Conservation (phyloP, 495 filamentous ascomycete genomes). For the Aspergillus avenaceus region DNA sequence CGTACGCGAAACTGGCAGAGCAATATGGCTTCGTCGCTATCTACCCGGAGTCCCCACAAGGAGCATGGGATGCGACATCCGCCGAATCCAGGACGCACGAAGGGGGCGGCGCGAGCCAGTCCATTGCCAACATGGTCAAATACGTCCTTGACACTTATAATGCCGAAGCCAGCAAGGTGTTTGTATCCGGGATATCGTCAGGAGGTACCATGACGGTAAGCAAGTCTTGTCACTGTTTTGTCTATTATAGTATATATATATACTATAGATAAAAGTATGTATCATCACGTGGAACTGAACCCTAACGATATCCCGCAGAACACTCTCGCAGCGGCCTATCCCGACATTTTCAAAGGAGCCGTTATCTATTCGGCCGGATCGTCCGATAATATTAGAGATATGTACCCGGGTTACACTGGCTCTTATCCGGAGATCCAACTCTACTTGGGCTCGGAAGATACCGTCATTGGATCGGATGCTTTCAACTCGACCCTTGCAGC, state of each 20-base stretch:
- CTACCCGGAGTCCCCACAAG: too few relatives aligned
- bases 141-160: background rate
- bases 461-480: constrained; percentile 3
- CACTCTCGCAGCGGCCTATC: constrained; percentile 4
- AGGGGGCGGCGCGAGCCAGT: too few relatives aligned
- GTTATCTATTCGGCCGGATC: constrained; percentile 8
- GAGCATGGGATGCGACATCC: too few relatives aligned
- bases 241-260: too few relatives aligned
- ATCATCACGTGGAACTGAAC: too few relatives aligned
- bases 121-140: constrained; percentile 4
- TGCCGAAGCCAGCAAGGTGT: background rate
- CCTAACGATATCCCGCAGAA: constrained; percentile 3
- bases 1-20: too few relatives aligned
- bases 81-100: too few relatives aligned
- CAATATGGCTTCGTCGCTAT: too few relatives aligned
- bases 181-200: background rate
- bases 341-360: constrained; percentile 5
- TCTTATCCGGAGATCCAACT: constrained; percentile 7
- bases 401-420: constrained; percentile 2
- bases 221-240: too few relatives aligned
- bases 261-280: too few relatives aligned
- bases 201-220: constrained; percentile 2
- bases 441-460: constrained; percentile 6
- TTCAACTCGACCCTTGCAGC: constrained; percentile 8
- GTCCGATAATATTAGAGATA: constrained; percentile 1